Evolutionary conservation across 108 stramenopile genomes (phyloP).

Genomic region (Chaetoceros muelleri): DNA sequence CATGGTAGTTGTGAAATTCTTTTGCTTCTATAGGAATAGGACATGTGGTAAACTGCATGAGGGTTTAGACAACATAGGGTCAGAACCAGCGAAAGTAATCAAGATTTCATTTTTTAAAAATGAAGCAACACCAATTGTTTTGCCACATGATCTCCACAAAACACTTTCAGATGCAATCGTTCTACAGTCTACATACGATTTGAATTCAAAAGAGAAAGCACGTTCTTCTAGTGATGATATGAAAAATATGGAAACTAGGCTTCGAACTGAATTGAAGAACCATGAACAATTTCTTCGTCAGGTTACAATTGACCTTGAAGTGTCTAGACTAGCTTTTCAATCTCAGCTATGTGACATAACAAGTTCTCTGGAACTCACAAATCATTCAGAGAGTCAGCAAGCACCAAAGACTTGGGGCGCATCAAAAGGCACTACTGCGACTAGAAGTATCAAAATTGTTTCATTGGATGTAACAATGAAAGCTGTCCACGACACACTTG

Average conservation of each 20-base stretch:
- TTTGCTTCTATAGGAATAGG: constrained; percentile 49
- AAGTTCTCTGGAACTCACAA: constrained; percentile 9
- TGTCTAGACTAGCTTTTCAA: constrained; percentile 20
- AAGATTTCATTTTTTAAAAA: constrained; percentile 42
- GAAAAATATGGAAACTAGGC: constrained; percentile 18
- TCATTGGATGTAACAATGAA: constrained; percentile 32
- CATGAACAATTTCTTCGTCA: constrained; percentile 15
- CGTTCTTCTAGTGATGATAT: constrained; percentile 18
- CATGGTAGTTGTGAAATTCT: constrained; percentile 72
- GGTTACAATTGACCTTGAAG: constrained; percentile 18
- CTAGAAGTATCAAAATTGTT: constrained; percentile 28
- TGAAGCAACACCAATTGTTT: not conserved
- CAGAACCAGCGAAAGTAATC: constrained; percentile 16
- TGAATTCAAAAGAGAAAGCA: constrained; percentile 8
- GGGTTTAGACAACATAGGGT: constrained; percentile 7
- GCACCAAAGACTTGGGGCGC: not conserved
- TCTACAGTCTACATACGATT: constrained; percentile 12
- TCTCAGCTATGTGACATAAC: constrained; percentile 19
- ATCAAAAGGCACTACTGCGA: not conserved
- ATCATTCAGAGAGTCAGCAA: not conserved
- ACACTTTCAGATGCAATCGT: constrained; percentile 32
- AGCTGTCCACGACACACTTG: constrained; percentile 16
- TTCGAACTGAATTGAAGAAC: constrained; percentile 17
- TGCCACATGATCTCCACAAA: constrained; percentile 45
- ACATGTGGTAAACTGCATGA: constrained; percentile 36